Evolutionary conservation across 2,329 filamentous ascomycete species (phyloP), one percentile per base, ranked within the genome.

Genomic region (Colletotrichum endophyticum): DNA sequence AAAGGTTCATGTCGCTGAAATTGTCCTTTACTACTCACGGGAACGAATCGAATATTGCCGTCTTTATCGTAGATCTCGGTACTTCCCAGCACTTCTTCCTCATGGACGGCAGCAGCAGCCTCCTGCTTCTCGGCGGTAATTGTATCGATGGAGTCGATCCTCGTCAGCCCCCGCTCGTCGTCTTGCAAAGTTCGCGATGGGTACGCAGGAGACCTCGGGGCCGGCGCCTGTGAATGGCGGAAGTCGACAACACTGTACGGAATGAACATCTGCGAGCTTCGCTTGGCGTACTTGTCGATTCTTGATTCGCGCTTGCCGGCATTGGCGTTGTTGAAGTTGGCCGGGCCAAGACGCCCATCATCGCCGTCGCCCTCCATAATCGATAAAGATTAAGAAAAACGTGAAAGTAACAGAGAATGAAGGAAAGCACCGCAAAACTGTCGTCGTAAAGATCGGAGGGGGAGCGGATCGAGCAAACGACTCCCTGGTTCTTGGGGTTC

Each of bases 1-100:
- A 19, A 5, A 3, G 1, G 1, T 15, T 4, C 53, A 25, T 2
- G 22, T 27, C 25, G 22, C 53, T 16, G 12, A 57, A 57, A 6
- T 57, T 27, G 3, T 16, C 3, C 22, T 19, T 25, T n/a, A 1
- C 6, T 22, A 77, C 75, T 28, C 59, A 78, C 74, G 4, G 78
- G 78, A 8, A 79, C 72, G 6, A 75, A 78, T 27, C 72, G 73
- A 32, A 78, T 44, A 28, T 75, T n/a, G 22, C 77, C 76, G 53
- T 75, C 66, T 44, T 62, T 62, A 19, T 70, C 25, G 57, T 77
- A 79, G 8, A 79, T 61, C 27, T 72, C 49, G 15, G 78, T 76
- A 5, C 70, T 77, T 15, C 78, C 78, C 19, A 79, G 66, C 4
- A 78, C 76, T 57, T 62, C 59, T 30, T 62, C 59, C 27, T 30